These are phyloP conservation scores for Wickerhamiella occidentalis DNA, from an alignment of 805 yeast genomes.

Conservation along the genomic window DNA sequence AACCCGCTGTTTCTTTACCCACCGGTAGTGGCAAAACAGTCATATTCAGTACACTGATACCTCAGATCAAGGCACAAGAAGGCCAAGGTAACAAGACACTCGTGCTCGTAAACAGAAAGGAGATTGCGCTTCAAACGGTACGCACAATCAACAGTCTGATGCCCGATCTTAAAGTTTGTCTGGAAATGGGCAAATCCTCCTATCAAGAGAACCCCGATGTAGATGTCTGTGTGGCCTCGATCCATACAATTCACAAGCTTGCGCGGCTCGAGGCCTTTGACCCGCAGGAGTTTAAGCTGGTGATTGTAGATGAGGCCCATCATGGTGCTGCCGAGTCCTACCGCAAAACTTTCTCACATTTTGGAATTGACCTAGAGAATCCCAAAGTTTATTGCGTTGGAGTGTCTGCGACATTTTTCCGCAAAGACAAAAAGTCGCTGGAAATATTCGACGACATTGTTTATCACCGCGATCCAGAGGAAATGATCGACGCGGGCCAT, in stretches of 20 bases:
- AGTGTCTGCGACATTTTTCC: slow-evolving; percentile 73
- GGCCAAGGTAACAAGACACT: slow-evolving; percentile 32
- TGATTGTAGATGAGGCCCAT: slow-evolving; percentile 86
- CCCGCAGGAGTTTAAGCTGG: slow-evolving; percentile 51
- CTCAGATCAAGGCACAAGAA: slow-evolving; percentile 26
- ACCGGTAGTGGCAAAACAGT: slow-evolving; percentile 96
- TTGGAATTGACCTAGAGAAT: slow-evolving; percentile 30
- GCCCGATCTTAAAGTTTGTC: slow-evolving; percentile 43
- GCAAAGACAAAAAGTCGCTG: slow-evolving; percentile 59
- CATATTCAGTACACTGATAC: slow-evolving; percentile 35
- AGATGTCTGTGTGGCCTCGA: slow-evolving; percentile 67
- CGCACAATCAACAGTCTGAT: slow-evolving; percentile 34
- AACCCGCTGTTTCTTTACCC: slow-evolving; percentile 75
- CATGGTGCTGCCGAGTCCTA: slow-evolving; percentile 73
- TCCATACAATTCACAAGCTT: slow-evolving; percentile 46
- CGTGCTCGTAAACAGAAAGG: slow-evolving; percentile 71
- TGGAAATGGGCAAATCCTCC: slow-evolving; percentile 54
- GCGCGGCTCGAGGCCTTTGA: slow-evolving; percentile 41
- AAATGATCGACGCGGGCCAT: slow-evolving; percentile 58
- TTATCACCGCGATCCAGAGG: slow-evolving; percentile 49
- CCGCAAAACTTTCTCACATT: slow-evolving; percentile 43
- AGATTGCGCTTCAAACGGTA: slow-evolving; percentile 62
- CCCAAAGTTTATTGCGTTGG: slow-evolving; percentile 41
- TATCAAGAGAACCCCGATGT: slow-evolving; percentile 32
- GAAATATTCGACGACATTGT: slow-evolving; percentile 63